A percentile compares a stretch with the other conserved stretches of the same genome.
phyloP scores from a whole-genome alignment of 176 grass and related monocot genomes.

The Echinochloa phyllopogon region DNA sequence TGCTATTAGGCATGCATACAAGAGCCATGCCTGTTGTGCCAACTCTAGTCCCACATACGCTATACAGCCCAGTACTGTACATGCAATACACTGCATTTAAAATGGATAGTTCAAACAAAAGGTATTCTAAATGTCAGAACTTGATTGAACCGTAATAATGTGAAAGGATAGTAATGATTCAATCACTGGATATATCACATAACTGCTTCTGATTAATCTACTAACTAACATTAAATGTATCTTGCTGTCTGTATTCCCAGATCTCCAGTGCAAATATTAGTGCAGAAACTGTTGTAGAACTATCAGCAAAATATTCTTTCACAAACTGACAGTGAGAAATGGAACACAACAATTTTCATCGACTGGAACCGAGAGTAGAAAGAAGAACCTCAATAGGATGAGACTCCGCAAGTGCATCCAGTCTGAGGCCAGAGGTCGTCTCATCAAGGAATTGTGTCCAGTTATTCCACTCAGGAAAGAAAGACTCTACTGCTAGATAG shows the following conservation, averaged over 20 bases:
- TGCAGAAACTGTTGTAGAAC: background rate
- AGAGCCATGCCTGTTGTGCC: background rate
- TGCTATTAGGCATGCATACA: background rate
- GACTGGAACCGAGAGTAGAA: background rate
- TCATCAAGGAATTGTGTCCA: constrained; percentile 98
- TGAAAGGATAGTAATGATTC: constrained; percentile 15
- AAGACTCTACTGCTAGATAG: constrained; percentile 79
- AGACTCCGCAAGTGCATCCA: constrained; percentile 94
- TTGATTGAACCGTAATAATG: constrained; percentile 13
- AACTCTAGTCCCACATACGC: background rate
- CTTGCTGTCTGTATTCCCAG: background rate
- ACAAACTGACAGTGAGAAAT: background rate
- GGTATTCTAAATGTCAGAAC: constrained; percentile 1
- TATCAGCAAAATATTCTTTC: constrained; percentile 30
- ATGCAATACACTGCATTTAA: background rate
- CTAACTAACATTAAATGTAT: background rate
- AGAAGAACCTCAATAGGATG: constrained; percentile 89
- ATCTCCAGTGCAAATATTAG: constrained; percentile 4
- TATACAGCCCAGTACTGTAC: background rate
- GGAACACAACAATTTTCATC: background rate
- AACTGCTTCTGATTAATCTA: constrained; percentile 1
- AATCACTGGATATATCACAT: background rate
- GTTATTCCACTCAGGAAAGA: constrained; percentile 91
- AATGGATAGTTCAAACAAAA: constrained; percentile 3
- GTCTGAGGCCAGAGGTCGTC: constrained; percentile 66